A percentile compares a stretch with the other conserved stretches of the same genome.
Evolutionary conservation across 345 rosid species (phyloP).

Genomic region (Passiflora organensis): DNA sequence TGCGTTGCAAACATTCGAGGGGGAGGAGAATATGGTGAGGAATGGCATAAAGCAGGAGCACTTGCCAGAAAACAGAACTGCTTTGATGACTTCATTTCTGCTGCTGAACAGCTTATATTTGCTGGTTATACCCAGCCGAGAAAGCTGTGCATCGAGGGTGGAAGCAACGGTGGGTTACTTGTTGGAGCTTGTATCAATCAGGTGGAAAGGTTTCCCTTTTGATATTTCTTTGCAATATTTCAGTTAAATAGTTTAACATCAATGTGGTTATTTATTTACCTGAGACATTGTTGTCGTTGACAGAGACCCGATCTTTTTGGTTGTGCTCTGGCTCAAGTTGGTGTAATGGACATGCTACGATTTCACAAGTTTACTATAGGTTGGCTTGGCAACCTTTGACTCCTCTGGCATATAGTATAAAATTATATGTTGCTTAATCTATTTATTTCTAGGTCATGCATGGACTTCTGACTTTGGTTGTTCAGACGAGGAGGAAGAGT

Average conservation of each 20-base stretch:
- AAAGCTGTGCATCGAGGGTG: conserved; percentile 88
- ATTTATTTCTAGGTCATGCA: conserved; percentile 66
- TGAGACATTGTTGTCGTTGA: no score
- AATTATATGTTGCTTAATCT: conserved; percentile 7
- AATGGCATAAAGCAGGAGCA: conserved; percentile 90
- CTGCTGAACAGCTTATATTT: conserved; percentile 64
- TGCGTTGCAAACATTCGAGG: conserved; percentile 91
- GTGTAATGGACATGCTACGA: conserved; percentile 98
- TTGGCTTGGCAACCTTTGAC: conserved; percentile 21
- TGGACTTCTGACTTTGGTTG: conserved; percentile 93
- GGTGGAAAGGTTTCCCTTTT: conserved; percentile 34
- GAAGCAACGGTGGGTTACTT: conserved; percentile 93
- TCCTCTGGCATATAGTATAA: neutral
- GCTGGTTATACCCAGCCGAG: conserved; percentile 67
- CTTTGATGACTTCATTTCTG: conserved; percentile 84
- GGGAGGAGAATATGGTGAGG: conserved; percentile 97
- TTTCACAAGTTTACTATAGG: conserved; percentile 95
- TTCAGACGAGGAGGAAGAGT: conserved; percentile 83
- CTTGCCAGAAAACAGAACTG: conserved; percentile 76
- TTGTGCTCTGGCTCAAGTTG: conserved; percentile 96
- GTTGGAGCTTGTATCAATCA: conserved; percentile 93
- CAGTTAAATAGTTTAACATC: conserved; percentile 4
- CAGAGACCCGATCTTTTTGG: conserved; percentile 98
- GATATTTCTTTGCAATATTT: neutral
- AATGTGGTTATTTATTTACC: neutral